A percentile compares a stretch with the other conserved stretches of the same genome.
These are phyloP conservation scores for Trichocladium antarcticum DNA, from an alignment of 495 filamentous ascomycete species.

Conservation along the genomic window DNA sequence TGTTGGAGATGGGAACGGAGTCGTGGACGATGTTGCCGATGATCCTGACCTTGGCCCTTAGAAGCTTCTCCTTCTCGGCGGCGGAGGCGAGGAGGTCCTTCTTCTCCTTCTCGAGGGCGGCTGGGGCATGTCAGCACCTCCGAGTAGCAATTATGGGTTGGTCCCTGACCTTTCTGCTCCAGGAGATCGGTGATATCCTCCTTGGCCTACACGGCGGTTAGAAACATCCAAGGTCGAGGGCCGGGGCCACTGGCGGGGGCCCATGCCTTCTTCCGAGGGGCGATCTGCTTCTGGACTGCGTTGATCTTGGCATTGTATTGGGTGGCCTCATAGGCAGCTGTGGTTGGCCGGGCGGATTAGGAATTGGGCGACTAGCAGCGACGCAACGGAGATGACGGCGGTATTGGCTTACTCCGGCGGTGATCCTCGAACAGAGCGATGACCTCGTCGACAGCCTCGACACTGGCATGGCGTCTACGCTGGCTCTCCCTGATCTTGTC, in stretches of 20 bases:
- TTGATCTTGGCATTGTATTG: slow-evolving; percentile 79
- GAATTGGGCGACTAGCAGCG: not conserved
- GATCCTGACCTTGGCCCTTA: slow-evolving; percentile 62
- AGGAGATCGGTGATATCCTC: slow-evolving; percentile 79
- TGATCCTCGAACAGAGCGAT: slow-evolving; percentile 81
- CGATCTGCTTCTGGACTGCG: slow-evolving; percentile 77
- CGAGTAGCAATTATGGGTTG: not conserved
- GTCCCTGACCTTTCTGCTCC: slow-evolving; percentile 46
- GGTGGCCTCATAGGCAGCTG: slow-evolving; percentile 57
- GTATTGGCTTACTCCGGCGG: slow-evolving; percentile 51
- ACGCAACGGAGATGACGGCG: not conserved
- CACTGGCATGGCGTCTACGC: slow-evolving; percentile 62
- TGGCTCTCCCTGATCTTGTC: slow-evolving; percentile 85
- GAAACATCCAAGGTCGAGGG: not conserved
- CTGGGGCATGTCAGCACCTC: slow-evolving; percentile 14
- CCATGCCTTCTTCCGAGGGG: slow-evolving; percentile 75
- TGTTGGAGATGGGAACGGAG: slow-evolving; percentile 78
- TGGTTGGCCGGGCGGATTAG: not conserved
- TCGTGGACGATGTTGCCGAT: slow-evolving; percentile 94
- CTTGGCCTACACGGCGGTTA: slow-evolving; percentile 49
- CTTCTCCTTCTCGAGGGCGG: slow-evolving; percentile 64
- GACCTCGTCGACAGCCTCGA: slow-evolving; percentile 80
- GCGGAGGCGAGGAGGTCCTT: slow-evolving; percentile 64
- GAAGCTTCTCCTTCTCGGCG: slow-evolving; percentile 55
- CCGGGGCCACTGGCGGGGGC: slow-evolving; percentile 2